Evolutionary conservation across 2,329 filamentous ascomycete species (phyloP).

Genomic region (Phoma sp.): DNA sequence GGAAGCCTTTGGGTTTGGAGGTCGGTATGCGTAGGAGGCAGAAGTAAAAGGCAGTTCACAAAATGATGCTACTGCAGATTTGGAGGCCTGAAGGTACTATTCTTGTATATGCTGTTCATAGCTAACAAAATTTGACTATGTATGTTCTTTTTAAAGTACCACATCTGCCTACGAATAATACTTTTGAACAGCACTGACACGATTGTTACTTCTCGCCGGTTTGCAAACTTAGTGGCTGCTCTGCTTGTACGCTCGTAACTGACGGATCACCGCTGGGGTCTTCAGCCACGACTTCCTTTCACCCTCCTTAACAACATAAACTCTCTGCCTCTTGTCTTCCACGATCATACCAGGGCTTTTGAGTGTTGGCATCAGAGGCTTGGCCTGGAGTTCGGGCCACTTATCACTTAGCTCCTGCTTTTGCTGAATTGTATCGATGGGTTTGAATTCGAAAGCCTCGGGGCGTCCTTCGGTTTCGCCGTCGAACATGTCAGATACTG

Average conservation of each 20-base stretch:
- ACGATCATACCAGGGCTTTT: background rate
- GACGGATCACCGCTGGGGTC: constrained; percentile 10
- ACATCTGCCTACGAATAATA: background rate
- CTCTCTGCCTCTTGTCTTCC: constrained; percentile 4
- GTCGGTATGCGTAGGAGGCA: constrained; percentile 66
- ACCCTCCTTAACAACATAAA: constrained; percentile 3
- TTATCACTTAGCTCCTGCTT: background rate
- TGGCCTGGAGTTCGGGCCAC: constrained; percentile 3
- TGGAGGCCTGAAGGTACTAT: background rate
- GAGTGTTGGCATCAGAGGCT: background rate
- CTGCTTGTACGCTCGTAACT: background rate
- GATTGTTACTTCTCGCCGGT: too few species aligned
- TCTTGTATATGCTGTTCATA: constrained; percentile 4
- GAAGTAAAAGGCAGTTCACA: constrained; percentile 2
- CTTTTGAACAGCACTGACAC: too few species aligned
- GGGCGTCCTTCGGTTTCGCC: background rate
- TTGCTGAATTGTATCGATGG: background rate
- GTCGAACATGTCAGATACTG: constrained; percentile 10
- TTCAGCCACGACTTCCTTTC: constrained; percentile 2
- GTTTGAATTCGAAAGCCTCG: constrained; percentile 11
- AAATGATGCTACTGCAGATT: background rate
- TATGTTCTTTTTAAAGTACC: background rate
- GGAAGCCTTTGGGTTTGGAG: constrained; percentile 76
- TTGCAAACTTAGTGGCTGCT: background rate
- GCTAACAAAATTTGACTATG: background rate